These are phyloP conservation scores for Diaporthe sp. DNA, from an alignment of 2,329 filamentous ascomycete genomes.

Conservation along the genomic window DNA sequence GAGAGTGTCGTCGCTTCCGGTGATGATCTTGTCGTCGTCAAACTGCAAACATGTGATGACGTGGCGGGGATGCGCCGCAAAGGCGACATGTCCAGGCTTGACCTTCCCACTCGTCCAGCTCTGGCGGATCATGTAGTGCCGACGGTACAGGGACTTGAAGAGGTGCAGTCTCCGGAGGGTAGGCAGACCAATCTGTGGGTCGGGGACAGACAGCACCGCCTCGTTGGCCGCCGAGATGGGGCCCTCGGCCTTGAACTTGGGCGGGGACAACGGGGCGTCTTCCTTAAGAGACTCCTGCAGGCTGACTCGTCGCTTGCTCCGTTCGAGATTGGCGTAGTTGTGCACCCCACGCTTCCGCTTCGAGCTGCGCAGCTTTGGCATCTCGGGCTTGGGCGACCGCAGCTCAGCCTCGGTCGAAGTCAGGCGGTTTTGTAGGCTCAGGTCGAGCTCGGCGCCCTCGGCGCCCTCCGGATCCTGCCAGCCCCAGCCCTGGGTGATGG, in stretches of 20 bases:
- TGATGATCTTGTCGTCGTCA: conserved; percentile 97
- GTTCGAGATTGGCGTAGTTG: conserved; percentile 60
- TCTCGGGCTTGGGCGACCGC: conserved; percentile 59
- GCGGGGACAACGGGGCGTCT: conserved; percentile 55
- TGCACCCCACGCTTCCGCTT: conserved; percentile 70
- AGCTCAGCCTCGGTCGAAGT: conserved; percentile 68
- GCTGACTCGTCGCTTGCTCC: conserved; percentile 67
- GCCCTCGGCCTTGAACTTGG: conserved; percentile 77
- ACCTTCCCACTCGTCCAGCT: conserved; percentile 92
- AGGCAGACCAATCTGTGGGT: conserved; percentile 83
- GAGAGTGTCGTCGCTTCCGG: conserved; percentile 95
- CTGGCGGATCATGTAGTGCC: conserved; percentile 89
- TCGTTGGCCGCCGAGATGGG: conserved; percentile 89
- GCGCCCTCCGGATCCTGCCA: conserved; percentile 90
- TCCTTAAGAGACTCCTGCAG: conserved; percentile 62
- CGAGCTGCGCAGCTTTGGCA: conserved; percentile 61
- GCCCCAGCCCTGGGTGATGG: conserved; percentile 93
- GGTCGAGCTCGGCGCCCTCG: conserved; percentile 84
- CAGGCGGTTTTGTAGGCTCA: conserved; percentile 72
- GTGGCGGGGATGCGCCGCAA: conserved; percentile 94
- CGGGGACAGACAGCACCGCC: conserved; percentile 85
- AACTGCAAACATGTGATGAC: conserved; percentile 99
- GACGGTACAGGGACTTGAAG: conserved; percentile 95
- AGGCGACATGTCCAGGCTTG: conserved; percentile 91
- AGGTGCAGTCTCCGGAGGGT: conserved; percentile 88